Percentiles rank a stretch among this genome's conserved stretches.
Conservation (phyloP, 495 filamentous ascomycete species). For the Sordaria brevicollis region DNA sequence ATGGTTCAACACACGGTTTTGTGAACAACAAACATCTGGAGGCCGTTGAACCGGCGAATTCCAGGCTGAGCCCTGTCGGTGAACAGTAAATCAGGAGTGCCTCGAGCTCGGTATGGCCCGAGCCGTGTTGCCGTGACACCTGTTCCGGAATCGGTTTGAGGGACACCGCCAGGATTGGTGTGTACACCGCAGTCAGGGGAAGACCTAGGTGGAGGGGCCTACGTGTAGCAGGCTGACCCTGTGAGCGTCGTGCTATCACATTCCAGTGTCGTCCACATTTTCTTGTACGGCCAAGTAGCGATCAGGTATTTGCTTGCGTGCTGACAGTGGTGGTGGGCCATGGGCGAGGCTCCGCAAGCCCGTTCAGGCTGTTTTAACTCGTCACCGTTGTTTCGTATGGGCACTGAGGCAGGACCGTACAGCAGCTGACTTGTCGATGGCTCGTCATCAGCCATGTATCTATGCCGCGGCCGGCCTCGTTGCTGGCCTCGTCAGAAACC, state of each 20-base stretch:
- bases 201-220: not conserved
- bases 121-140: not conserved
- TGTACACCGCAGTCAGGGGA: conserved; percentile 5
- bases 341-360: conserved; percentile 3
- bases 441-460: conserved; percentile 2
- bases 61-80: not conserved
- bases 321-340: not conserved
- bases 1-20: not conserved
- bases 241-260: conserved; percentile 2
- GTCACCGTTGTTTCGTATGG: not conserved
- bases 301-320: conserved; percentile 1
- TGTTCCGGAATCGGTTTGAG: not conserved
- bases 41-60: not conserved
- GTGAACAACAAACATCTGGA: not conserved
- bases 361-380: conserved; percentile 2
- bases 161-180: conserved; percentile 3
- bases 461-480: not conserved
- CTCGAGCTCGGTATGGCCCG: not conserved
- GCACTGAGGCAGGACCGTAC: too few species aligned
- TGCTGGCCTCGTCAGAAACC: not conserved
- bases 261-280: not conserved
- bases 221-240: not conserved
- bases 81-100: not conserved
- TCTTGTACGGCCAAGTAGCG: conserved; percentile 7
- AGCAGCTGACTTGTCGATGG: not conserved